These are phyloP conservation scores for Firmiana major DNA, from an alignment of 345 rosid genomes.

Conservation along the genomic window DNA sequence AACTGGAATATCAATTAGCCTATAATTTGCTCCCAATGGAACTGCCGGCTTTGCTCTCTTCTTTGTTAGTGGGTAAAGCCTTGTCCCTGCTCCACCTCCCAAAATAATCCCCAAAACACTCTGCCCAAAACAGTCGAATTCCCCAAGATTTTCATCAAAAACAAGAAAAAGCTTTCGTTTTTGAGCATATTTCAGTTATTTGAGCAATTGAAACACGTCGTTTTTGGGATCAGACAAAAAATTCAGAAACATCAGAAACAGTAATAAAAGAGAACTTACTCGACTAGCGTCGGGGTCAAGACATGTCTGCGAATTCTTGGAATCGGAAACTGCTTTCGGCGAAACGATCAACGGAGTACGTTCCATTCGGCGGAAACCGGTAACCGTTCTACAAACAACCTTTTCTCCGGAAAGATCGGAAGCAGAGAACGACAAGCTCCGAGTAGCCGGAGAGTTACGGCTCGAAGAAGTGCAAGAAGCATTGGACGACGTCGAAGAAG, in stretches of 20 bases:
- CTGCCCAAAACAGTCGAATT: slow-evolving; percentile 29
- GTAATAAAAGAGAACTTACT: slow-evolving; percentile 34
- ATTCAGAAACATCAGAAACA: background rate
- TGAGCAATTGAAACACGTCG: background rate
- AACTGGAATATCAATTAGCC: slow-evolving; percentile 91
- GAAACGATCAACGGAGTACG: slow-evolving; percentile 49
- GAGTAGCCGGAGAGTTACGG: background rate
- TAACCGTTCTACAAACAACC: slow-evolving; percentile 16
- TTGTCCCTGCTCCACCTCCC: slow-evolving; percentile 98
- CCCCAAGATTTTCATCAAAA: background rate
- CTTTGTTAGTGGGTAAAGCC: slow-evolving; percentile 89
- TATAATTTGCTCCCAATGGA: slow-evolving; percentile 90
- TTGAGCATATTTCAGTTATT: background rate
- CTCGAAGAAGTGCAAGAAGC: slow-evolving; percentile 19
- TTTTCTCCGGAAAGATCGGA: slow-evolving; percentile 51
- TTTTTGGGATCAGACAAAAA: background rate
- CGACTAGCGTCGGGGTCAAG: slow-evolving; percentile 98
- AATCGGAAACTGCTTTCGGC: slow-evolving; percentile 89
- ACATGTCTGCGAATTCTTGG: slow-evolving; percentile 82
- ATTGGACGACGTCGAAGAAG: slow-evolving; percentile 21
- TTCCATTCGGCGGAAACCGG: slow-evolving; percentile 11
- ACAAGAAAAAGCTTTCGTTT: background rate
- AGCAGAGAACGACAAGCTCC: slow-evolving; percentile 48
- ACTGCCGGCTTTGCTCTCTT: slow-evolving; percentile 98
- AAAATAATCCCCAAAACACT: slow-evolving; percentile 91